A percentile compares a stretch with the other conserved stretches of the same genome.
Evolutionary conservation across 2,329 filamentous ascomycete species (phyloP).

Genomic region (Coleophoma crateriformis): DNA sequence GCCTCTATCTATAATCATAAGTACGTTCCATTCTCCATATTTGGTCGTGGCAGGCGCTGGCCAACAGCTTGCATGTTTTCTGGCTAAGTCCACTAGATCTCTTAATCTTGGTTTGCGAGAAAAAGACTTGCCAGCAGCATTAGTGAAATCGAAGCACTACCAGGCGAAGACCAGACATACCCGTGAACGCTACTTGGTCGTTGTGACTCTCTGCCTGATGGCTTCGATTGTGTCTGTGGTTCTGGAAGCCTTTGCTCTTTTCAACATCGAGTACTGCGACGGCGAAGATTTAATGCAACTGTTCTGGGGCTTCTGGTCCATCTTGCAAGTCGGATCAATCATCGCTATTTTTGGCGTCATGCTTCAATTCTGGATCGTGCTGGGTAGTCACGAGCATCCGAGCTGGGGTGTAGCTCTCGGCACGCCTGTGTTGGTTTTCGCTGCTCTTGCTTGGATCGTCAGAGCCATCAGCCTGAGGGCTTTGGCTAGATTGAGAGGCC

Average conservation of each 20-base stretch:
- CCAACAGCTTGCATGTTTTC: neutral
- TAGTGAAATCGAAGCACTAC: neutral
- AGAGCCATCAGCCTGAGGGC: constrained; percentile 20
- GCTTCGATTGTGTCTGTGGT: constrained; percentile 40
- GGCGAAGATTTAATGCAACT: constrained; percentile 50
- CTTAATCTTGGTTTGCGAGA: constrained; percentile 11
- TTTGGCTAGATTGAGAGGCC: constrained; percentile 2
- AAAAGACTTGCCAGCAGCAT: neutral
- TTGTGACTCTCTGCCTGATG: constrained; percentile 38
- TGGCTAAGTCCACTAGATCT: constrained; percentile 8
- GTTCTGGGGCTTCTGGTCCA: constrained; percentile 53
- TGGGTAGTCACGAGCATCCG: constrained; percentile 46
- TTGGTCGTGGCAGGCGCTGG: too few relatives aligned
- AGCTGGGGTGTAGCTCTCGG: constrained; percentile 55
- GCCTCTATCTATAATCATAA: constrained; percentile 29
- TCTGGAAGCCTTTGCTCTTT: constrained; percentile 43
- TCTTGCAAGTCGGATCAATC: constrained; percentile 51
- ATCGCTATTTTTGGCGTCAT: constrained; percentile 54
- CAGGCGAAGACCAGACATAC: neutral
- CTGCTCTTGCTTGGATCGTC: constrained; percentile 35
- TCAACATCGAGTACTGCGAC: constrained; percentile 45
- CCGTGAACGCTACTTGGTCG: constrained; percentile 30
- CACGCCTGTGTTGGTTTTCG: constrained; percentile 54
- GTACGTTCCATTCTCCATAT: constrained; percentile 6
- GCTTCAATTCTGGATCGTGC: constrained; percentile 43